These are phyloP conservation scores for Aspergillus sp. DNA, from an alignment of 2,329 filamentous ascomycete species.

Conservation along the genomic window DNA sequence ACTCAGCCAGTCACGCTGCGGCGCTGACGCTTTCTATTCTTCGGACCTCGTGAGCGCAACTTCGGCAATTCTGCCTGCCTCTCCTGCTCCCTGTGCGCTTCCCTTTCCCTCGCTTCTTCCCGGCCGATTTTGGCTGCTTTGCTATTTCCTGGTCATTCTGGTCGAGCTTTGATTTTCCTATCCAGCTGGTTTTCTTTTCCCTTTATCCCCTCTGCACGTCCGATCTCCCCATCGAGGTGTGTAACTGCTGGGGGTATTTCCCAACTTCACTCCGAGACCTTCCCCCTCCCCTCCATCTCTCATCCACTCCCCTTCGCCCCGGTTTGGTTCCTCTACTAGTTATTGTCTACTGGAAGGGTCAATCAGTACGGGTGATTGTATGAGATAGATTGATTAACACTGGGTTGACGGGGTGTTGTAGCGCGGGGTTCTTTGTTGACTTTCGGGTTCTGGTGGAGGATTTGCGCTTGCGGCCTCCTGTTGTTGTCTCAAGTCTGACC, in stretches of 20 bases:
- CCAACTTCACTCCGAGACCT: not conserved
- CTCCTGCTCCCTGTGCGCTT: constrained; percentile 19
- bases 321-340: constrained; percentile 20
- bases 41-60: not conserved
- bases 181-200: not conserved
- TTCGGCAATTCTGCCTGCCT: constrained; percentile 18
- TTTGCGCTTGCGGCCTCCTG: constrained; percentile 36
- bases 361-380: constrained; percentile 21
- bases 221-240: not conserved
- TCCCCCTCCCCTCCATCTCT: not conserved
- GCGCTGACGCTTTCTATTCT: constrained; percentile 2
- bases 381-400: constrained; percentile 28
- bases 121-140: not conserved
- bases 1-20: constrained; percentile 15
- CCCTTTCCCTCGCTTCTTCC: constrained; percentile 12
- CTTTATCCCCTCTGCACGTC: constrained; percentile 8
- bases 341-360: constrained; percentile 23
- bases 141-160: not conserved
- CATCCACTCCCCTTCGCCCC: constrained; percentile 12
- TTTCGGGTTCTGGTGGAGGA: constrained; percentile 29
- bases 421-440: constrained; percentile 28
- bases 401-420: constrained; percentile 25
- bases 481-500: constrained; percentile 42
- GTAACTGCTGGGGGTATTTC: constrained; percentile 6
- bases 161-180: not conserved